Evolutionary conservation across 805 yeast species (phyloP).

Genomic region (Kodamaea sagamina): DNA sequence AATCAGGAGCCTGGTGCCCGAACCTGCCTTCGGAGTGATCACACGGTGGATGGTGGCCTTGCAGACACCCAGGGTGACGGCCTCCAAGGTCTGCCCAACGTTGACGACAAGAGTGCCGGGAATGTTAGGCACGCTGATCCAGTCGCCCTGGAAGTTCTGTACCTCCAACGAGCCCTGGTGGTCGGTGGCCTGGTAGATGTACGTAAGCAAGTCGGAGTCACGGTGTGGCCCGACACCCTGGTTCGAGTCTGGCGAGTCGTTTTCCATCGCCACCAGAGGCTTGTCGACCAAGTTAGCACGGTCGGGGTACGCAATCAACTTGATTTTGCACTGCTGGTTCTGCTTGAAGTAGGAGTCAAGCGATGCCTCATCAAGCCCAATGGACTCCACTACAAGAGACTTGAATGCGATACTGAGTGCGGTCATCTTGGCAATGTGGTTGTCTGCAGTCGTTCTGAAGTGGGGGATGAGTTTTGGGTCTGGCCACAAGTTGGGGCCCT

Average conservation of each 20-base stretch:
- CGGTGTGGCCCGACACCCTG: slow-evolving; percentile 70
- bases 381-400: slow-evolving; percentile 54
- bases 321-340: slow-evolving; percentile 54
- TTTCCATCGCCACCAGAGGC: slow-evolving; percentile 25
- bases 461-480: slow-evolving; percentile 42
- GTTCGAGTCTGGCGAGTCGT: slow-evolving; percentile 28
- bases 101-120: slow-evolving; percentile 54
- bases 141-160: slow-evolving; percentile 53
- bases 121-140: slow-evolving; percentile 57
- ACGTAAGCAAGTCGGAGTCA: slow-evolving; percentile 63
- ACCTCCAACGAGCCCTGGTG: slow-evolving; percentile 56
- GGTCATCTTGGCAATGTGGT: slow-evolving; percentile 49
- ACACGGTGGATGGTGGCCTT: slow-evolving; percentile 62
- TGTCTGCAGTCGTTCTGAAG: slow-evolving; percentile 43
- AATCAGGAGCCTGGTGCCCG: slow-evolving; percentile 46
- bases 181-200: slow-evolving; percentile 56
- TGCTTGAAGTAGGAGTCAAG: slow-evolving; percentile 53
- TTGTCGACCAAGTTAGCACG: slow-evolving; percentile 24
- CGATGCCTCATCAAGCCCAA: slow-evolving; percentile 48
- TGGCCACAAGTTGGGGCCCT: slow-evolving; percentile 62
- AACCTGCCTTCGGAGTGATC: slow-evolving; percentile 39
- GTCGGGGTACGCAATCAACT: slow-evolving; percentile 60
- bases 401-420: slow-evolving; percentile 44
- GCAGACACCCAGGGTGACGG: slow-evolving; percentile 58
- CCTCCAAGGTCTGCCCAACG: slow-evolving; percentile 63